Evolutionary conservation across 495 filamentous ascomycete genomes (phyloP), one percentile per base, ranked within the genome.

Genomic region (Penicillium ucsense): DNA sequence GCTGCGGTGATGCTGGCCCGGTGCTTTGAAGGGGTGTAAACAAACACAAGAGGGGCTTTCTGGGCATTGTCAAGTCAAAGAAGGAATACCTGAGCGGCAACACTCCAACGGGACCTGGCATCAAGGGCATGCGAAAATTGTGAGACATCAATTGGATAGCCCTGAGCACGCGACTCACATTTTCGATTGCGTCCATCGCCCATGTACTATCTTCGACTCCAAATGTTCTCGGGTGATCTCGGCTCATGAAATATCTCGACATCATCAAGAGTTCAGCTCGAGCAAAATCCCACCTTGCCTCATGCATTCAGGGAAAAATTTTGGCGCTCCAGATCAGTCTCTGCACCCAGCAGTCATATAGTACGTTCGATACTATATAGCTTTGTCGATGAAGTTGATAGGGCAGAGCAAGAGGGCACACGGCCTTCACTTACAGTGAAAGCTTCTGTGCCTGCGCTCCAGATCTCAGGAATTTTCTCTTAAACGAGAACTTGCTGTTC

Each of bases 371-470:
- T 76, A 71, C 75, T 77, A 76, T 72, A 75, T 79, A 81, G 78
- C 78, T 75, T 71, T 79, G 70, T 80, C 74, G 77, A 78, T 78
- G 79, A 72, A 74, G 66, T 78, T 80, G 70, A 78, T 80, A 81
- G 74, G 76, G 66, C 77, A 75, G 70, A 73, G 64, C 70, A 73
- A 67, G 70, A 72, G 66, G 59, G 72, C 75, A 68, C 68, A 55
- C 56, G 59, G 59, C 66, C 66, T 62, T 64, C 56, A 20, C 20
- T 20, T 20, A 20, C 59, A 58, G 51, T 61, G 57, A 52, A 54
- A 48, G 59, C 53, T 49, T 53, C 47, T 64, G 68, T 62, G 54
- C 55, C 59, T 63, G 47, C 49, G 63, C 59, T 67, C 66, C 58
- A 62, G 75, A 75, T 71, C 66, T 70, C 67, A 64, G 66, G 61